These are phyloP conservation scores for Escallonia rubra DNA, from an alignment of 129 eudicot species.

Conservation along the genomic window DNA sequence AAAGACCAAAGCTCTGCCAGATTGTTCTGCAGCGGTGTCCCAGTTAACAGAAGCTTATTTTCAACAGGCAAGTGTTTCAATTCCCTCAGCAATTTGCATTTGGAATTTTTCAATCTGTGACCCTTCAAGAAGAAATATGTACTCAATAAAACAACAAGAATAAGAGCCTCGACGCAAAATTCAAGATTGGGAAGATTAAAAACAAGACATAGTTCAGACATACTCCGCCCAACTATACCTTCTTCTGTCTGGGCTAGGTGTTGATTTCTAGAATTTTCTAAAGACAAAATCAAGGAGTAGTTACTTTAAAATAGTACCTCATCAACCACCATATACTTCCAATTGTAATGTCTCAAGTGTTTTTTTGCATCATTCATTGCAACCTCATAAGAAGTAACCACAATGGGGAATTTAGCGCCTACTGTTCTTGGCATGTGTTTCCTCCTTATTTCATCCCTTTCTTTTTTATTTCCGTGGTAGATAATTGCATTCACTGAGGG, in stretches of 20 bases:
- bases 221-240: no score
- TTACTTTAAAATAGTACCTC: constrained; percentile 48
- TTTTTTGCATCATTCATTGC: constrained; percentile 79
- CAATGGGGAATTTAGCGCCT: constrained; percentile 77
- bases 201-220: no score
- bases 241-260: no score
- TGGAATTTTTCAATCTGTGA: constrained; percentile 82
- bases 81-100: constrained; percentile 78
- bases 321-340: constrained; percentile 95
- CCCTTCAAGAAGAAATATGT: constrained; percentile 45
- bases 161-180: not conserved
- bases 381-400: constrained; percentile 86
- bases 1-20: constrained; percentile 96
- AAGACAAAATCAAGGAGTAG: not conserved
- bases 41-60: constrained; percentile 93
- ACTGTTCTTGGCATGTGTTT: constrained; percentile 77
- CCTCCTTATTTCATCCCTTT: constrained; percentile 64
- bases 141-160: not conserved
- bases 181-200: not conserved
- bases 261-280: no score
- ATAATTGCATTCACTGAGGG: constrained; percentile 77
- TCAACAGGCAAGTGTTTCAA: constrained; percentile 61
- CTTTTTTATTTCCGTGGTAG: constrained; percentile 68
- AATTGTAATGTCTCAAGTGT: constrained; percentile 68
- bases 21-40: constrained; percentile 97